Evolutionary conservation across 129 eudicot genomes (phyloP), one percentile per base, ranked within the genome.

Genomic region (Ambrosia trifida): DNA sequence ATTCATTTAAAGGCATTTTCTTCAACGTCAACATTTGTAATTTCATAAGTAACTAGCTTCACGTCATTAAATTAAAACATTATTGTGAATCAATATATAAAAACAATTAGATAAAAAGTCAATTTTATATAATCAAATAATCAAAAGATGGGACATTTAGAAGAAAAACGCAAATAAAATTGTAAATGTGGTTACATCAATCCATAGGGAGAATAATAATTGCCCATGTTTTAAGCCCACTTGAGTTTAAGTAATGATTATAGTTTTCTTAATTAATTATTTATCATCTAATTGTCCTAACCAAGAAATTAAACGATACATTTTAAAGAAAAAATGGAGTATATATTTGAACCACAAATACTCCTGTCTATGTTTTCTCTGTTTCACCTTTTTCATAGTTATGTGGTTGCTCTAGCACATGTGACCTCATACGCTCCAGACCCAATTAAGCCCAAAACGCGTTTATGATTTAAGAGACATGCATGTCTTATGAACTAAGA

Each of bases 201-300:
- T 66, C 31, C 61, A 66, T 67, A 33, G 28, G 63, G 17, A 68
- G 57, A 57, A 66, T 54, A 57, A 43, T 68, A 76, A 76, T 57
- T 57, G 38, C 69, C 68, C 74, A 68, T 76, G 74, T 76, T 58
- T 68, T 45, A 76, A 76, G 68, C 58, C 64, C 69, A 57, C 80
- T 76, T 13, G 52, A 67, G 68, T 68, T 57, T 67, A 68, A 43
- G 69, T 20, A 58, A 76, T 76, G 62, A 76, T 76, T 46, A 68
- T 56, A 31, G 16, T n/a, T 47, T 44, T 76, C 3, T 73, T 63
- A 38, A 73, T 73, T 73, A 63, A 12, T 56, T 10, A 40, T 7
- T 54, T 70, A 19, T 70, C 24, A 56, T 0, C 3, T 56, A 41
- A 56, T 31, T 31, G n/a, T 59, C 7, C n/a, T 59, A 54, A 54